Evolutionary conservation across 768 basidiomycete genomes (phyloP), one percentile per base, ranked within the genome.

Genomic region (Scleroderma citrinum): DNA sequence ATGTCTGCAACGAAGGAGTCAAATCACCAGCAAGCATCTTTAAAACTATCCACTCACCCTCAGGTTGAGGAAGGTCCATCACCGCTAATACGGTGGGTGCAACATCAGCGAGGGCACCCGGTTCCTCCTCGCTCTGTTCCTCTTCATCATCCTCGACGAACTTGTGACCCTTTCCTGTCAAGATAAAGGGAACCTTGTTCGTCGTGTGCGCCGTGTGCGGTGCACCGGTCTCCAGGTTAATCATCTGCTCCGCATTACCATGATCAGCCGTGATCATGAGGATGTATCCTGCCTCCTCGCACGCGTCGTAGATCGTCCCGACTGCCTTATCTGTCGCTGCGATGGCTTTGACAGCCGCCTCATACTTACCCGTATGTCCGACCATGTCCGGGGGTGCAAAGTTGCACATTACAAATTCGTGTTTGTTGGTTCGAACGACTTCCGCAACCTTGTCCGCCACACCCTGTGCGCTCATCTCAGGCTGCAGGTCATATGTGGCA

Each of bases 311-410:
- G 52, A 95, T 80, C 4, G 85, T 88, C 51, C 84, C 87, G 38
- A 96, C 92, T 7, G 92, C 93, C 53, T 77, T 77, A 68, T 97
- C 93, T 1, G 93, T 96, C n/a, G 82, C 80, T 2, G 78, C 72
- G 64, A 96, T 87, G 5, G 93, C 94, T 54, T 85, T 71, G 31
- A 95, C 88, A 1, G 94, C 93, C 0, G 94, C 93, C 2, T 95
- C 91, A 68, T 81, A 95, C 23, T 85, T 71, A 51, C 93, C 94
- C 0, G 93, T 96, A 69, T 95, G 94, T 31, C 94, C 92, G 46
- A 95, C 93, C 93, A 96, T 95, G 62, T 97, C 93, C 4, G 93
- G 93, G 31, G 93, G 93, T 3, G 93, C 93, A 67, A 95, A 96
- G 71, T 95, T 96, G 74, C 92, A 95, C 92, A 96, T 96, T 50